Evolutionary conservation across 2,329 filamentous ascomycete genomes (phyloP), one percentile per base, ranked within the genome.

Genomic region (Dothistroma septosporum): DNA sequence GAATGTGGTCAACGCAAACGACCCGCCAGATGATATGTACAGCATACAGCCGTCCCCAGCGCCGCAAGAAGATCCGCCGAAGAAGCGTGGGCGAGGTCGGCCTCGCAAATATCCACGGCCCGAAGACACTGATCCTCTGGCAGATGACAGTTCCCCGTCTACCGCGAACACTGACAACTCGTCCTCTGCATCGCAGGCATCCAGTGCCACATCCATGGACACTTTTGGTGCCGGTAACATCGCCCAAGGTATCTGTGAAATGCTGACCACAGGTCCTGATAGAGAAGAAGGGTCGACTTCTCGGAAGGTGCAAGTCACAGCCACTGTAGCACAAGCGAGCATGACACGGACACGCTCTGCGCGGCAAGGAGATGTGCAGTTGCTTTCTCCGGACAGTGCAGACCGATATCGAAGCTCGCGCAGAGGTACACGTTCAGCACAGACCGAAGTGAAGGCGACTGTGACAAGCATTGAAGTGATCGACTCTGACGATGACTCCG

Each of bases 201-300:
- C 70, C n/a, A 72, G 70, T 58, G 68, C 67, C 14, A 72, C 70
- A 28, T 71, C 69, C 11, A 31, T 72, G 28, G 69, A 68, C 16
- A 68, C 65, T 7, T 72, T 70, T 41, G 58, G 62, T 6, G 64
- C 62, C 8, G 67, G 69, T 24, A 70, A 68, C 24, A 72, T 72
- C 57, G 67, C 69, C 32, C 63, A 67, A 50, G 64, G 63, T 53
- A 72, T 73, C 33, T 71, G 70, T 58, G 65, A 70, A 16, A 69
- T 72, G 69, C 63, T 69, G 24, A 72, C 69, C 6, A 67, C 58
- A 37, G 58, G 58, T 35, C 58, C 41, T 41, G 58, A 56, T 24
- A 7, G 44, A 28, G 67, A 67, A 28, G 63, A 67, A 21, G 57
- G 53, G n/a, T 32, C 53, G 35, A 32, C 47, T 21, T 28, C 47